A percentile compares a stretch with the other conserved stretches of the same genome.
phyloP scores from a whole-genome alignment of 73 alveolate species.

The Uronychia setigera region DNA sequence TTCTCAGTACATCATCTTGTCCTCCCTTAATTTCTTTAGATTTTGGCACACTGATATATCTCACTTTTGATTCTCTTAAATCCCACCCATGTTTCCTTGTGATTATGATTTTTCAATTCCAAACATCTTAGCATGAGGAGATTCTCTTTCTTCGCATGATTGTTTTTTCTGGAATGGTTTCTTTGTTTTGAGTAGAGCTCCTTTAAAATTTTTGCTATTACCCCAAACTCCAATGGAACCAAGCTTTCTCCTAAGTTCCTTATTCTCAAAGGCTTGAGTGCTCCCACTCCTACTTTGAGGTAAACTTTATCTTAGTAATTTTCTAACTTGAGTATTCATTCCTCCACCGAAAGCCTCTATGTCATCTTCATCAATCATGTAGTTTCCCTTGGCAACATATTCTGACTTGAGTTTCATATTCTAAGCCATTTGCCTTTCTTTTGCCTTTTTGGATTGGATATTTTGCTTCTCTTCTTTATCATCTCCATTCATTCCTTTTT shows the following conservation, averaged over 20 bases:
- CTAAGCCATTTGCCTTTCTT: neutral
- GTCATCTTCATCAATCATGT: neutral
- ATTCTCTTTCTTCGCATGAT: too few relatives aligned
- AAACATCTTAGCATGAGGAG: too few relatives aligned
- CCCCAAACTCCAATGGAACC: neutral
- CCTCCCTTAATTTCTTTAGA: too few relatives aligned
- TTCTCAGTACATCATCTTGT: too few relatives aligned
- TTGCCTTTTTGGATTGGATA: neutral
- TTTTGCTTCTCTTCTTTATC: neutral
- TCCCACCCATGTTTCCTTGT: too few relatives aligned
- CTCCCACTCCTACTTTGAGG: neutral
- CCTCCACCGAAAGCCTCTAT: neutral
- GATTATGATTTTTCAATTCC: too few relatives aligned
- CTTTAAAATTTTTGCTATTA: neutral
- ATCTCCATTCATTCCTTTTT: neutral
- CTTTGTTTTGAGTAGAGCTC: neutral
- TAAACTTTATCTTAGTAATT: neutral
- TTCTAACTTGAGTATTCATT: neutral
- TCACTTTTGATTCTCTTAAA: too few relatives aligned
- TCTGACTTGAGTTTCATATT: neutral
- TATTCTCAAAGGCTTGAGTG: neutral
- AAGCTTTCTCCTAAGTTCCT: neutral
- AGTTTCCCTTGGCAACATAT: neutral
- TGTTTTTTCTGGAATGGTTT: too few relatives aligned
- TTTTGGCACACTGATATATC: too few relatives aligned